phyloP scores from a whole-genome alignment of 345 rosid genomes.

The Eucalyptus curtisii region DNA sequence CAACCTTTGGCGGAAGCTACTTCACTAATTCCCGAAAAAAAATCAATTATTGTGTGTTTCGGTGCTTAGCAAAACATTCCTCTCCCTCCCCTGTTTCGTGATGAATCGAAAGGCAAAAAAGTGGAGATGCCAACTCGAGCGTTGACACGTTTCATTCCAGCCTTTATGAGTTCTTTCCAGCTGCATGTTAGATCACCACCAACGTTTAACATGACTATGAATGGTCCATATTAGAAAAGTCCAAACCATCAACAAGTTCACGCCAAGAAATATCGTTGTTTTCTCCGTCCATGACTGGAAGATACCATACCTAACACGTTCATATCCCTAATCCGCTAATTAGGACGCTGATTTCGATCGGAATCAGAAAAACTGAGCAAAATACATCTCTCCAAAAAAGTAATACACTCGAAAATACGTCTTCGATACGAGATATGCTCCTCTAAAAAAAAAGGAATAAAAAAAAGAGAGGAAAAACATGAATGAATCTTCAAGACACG shows the following conservation, averaged over 20 bases:
- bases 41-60: too few species aligned
- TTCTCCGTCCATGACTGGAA: too few species aligned
- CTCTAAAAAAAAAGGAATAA: rapidly evolving
- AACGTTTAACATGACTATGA: neutral
- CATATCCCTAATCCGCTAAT: neutral
- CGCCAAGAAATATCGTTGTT: too few species aligned
- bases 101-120: neutral
- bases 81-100: too few species aligned
- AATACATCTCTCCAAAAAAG: too few species aligned
- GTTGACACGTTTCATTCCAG: neutral
- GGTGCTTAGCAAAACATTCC: neutral
- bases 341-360: rapidly evolving
- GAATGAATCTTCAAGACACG: neutral
- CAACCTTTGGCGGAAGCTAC: neutral
- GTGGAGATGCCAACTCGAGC: neutral
- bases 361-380: neutral
- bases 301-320: too few species aligned
- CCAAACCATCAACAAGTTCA: neutral
- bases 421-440: neutral
- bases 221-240: neutral
- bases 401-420: too few species aligned
- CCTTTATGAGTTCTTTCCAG: neutral
- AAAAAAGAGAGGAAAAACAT: neutral
- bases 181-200: neutral
- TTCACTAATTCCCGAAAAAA: neutral